These are phyloP conservation scores for Monilinia polystroma DNA, from an alignment of 2,329 filamentous ascomycete species.

Conservation along the genomic window DNA sequence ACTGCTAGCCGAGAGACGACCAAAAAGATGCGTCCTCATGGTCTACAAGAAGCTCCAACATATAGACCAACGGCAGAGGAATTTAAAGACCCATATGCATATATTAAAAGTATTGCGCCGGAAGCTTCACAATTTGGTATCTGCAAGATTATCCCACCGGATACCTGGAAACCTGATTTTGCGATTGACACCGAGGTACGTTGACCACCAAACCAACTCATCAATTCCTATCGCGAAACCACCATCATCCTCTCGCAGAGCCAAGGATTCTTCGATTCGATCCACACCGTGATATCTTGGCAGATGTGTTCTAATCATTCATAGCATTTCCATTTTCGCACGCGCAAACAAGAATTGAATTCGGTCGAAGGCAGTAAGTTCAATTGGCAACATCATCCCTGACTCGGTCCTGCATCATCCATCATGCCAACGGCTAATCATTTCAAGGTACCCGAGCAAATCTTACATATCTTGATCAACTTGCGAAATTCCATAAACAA, in stretches of 20 bases:
- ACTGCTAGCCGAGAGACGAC: conserved; percentile 71
- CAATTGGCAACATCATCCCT: conserved; percentile 17
- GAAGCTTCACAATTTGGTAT: conserved; percentile 88
- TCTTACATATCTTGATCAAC: conserved; percentile 90
- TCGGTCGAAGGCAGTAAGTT: conserved; percentile 91
- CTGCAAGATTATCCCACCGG: conserved; percentile 92
- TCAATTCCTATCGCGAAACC: background rate
- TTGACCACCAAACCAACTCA: conserved; percentile 10
- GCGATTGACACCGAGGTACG: conserved; percentile 93
- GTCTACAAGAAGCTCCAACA: conserved; percentile 83
- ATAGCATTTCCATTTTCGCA: conserved; percentile 95
- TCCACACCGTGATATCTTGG: background rate
- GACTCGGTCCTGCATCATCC: background rate
- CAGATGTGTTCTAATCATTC: conserved; percentile 34
- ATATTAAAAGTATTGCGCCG: conserved; percentile 85
- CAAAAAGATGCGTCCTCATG: conserved; percentile 79
- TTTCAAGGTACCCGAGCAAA: conserved; percentile 83
- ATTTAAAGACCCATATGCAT: conserved; percentile 90
- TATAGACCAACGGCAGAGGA: conserved; percentile 90
- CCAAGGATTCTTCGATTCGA: background rate
- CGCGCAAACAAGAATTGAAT: conserved; percentile 93
- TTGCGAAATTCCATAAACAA: conserved; percentile 95
- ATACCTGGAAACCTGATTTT: conserved; percentile 91
- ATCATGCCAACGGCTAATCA: conserved; percentile 31
- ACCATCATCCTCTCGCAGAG: background rate